These are phyloP conservation scores for Ustilago hordei DNA, from an alignment of 1,284 basidiomycete species.

Conservation along the genomic window DNA sequence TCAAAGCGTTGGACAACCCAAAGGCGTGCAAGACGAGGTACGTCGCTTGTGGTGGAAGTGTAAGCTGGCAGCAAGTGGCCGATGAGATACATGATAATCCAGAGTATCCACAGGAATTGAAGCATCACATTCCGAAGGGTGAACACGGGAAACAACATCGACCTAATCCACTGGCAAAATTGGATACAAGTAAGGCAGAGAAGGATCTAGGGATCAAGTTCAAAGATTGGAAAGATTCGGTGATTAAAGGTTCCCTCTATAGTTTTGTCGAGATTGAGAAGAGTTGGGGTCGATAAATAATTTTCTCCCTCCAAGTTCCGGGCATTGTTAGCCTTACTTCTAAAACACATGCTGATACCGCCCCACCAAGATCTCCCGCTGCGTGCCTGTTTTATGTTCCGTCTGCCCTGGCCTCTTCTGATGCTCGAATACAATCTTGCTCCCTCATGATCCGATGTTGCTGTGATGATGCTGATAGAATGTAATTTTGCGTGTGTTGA, in stretches of 20 bases:
- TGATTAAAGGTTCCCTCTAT: conserved; percentile 49
- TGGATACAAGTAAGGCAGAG: conserved; percentile 36
- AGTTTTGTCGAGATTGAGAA: conserved; percentile 51
- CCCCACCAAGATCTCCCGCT: conserved; percentile 12
- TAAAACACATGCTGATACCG: not conserved
- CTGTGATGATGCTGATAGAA: not conserved
- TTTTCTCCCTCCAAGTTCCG: not conserved
- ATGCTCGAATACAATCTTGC: not conserved
- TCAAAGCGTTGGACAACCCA: conserved; percentile 33
- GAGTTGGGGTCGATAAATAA: conserved; percentile 22
- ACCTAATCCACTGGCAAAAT: conserved; percentile 25
- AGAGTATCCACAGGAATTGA: conserved; percentile 38
- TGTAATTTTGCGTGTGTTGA: not conserved
- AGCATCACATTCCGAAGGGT: conserved; percentile 42
- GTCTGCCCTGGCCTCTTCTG: not conserved
- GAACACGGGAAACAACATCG: conserved; percentile 23
- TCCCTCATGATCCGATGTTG: no score
- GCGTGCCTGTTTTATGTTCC: not conserved
- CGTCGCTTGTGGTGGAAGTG: conserved; percentile 31
- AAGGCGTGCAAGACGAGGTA: conserved; percentile 32
- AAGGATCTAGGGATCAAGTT: conserved; percentile 43
- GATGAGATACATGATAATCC: conserved; percentile 47
- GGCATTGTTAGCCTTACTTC: not conserved
- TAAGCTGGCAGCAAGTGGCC: conserved; percentile 44
- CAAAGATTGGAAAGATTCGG: conserved; percentile 44